phyloP scores from a whole-genome alignment of 2,329 filamentous ascomycete species.

The Fusarium chaquense region DNA sequence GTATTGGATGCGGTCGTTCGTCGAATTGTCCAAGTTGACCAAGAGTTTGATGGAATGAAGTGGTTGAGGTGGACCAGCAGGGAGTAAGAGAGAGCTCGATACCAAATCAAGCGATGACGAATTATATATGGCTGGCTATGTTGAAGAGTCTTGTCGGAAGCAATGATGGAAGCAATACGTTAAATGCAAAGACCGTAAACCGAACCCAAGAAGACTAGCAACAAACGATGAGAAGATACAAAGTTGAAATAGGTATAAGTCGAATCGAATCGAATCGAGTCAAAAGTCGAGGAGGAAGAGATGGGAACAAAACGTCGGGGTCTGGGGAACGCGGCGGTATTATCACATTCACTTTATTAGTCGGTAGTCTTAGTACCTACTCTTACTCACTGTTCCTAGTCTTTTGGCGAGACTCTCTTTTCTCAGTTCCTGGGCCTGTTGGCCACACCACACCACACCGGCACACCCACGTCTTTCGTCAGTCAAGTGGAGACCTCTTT shows the following conservation, averaged over 20 bases:
- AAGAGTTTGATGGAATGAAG: constrained; percentile 36
- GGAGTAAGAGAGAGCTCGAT: constrained; percentile 4
- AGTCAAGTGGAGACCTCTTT: constrained; percentile 33
- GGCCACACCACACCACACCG: constrained; percentile 42
- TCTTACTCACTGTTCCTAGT: constrained; percentile 1
- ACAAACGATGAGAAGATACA: constrained; percentile 17
- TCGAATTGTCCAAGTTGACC: constrained; percentile 25
- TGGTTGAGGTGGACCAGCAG: constrained; percentile 18
- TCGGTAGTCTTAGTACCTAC: constrained; percentile 13
- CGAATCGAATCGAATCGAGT: constrained; percentile 32
- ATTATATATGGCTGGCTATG: constrained; percentile 14
- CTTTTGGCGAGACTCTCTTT: constrained; percentile 35
- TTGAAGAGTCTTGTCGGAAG: constrained; percentile 13
- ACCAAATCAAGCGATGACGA: constrained; percentile 17
- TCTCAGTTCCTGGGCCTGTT: constrained; percentile 32
- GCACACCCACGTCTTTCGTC: constrained; percentile 44
- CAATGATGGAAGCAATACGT: constrained; percentile 14
- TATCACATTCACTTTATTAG: constrained; percentile 44
- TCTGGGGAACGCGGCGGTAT: constrained; percentile 48
- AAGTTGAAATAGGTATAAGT: constrained; percentile 13
- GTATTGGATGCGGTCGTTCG: constrained; percentile 33
- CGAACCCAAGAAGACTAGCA: constrained; percentile 27
- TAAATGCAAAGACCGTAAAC: constrained; percentile 19
- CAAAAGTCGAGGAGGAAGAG: constrained; percentile 30
- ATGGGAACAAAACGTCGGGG: constrained; percentile 39